Conservation (phyloP, 2,329 filamentous ascomycete species). For the Trichoderma sp. region DNA sequence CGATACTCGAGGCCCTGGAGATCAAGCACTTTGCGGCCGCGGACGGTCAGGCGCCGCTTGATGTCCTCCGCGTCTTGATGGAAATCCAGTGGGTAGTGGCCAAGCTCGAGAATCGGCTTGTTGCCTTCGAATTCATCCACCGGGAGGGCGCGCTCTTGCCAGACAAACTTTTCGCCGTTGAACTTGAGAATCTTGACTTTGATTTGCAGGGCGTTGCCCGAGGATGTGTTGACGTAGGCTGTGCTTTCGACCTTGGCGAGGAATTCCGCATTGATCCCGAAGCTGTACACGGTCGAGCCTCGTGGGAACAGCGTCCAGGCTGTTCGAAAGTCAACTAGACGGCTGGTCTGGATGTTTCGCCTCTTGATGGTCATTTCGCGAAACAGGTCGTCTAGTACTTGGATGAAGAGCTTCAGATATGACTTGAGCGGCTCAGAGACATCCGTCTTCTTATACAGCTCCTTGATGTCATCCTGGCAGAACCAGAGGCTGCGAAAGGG, state of each 20-base stretch:
- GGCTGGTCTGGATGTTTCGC: conserved; percentile 39
- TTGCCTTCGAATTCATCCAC: conserved; percentile 44
- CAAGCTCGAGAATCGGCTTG: conserved; percentile 43
- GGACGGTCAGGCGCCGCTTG: conserved; percentile 34
- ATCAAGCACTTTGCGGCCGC: conserved; percentile 45
- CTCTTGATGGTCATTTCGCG: conserved; percentile 41
- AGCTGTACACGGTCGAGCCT: conserved; percentile 43
- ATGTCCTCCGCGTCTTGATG: conserved; percentile 37
- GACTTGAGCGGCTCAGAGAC: conserved; percentile 36
- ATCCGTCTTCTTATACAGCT: conserved; percentile 34
- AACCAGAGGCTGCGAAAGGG: conserved; percentile 50
- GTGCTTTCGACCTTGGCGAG: conserved; percentile 44
- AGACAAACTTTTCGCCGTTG: conserved; percentile 45
- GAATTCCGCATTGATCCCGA: conserved; percentile 44
- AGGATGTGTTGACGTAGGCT: conserved; percentile 31
- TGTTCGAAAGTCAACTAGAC: conserved; percentile 45
- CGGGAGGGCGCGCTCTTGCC: conserved; percentile 38
- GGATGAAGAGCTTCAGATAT: conserved; percentile 45
- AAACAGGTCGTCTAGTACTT: conserved; percentile 48
- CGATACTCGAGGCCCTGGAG: conserved; percentile 46
- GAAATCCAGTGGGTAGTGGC: conserved; percentile 42
- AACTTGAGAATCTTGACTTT: conserved; percentile 41
- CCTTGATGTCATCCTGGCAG: conserved; percentile 45
- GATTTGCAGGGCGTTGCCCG: conserved; percentile 32
- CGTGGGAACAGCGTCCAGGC: conserved; percentile 50